Percentiles rank a stretch among this genome's conserved stretches.
These are phyloP conservation scores for Neurospora africana DNA, from an alignment of 495 filamentous ascomycete genomes.

Conservation along the genomic window DNA sequence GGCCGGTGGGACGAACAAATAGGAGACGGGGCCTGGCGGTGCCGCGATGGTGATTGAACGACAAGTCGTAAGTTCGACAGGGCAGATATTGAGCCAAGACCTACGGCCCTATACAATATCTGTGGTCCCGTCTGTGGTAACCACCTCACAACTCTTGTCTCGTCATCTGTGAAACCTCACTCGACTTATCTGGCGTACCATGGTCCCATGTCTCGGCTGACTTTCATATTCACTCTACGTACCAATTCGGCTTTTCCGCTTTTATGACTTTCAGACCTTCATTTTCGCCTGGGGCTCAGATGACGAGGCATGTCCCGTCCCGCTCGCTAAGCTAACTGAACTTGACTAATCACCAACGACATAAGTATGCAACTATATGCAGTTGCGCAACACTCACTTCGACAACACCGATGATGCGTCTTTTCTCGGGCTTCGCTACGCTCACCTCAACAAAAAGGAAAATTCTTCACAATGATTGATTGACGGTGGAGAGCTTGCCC, in stretches of 20 bases:
- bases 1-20: background rate
- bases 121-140: background rate
- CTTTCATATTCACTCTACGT: background rate
- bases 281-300: background rate
- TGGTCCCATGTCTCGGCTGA: background rate
- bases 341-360: background rate
- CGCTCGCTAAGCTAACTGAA: background rate
- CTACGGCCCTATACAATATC: background rate
- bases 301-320: background rate
- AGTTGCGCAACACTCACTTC: background rate
- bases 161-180: background rate
- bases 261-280: background rate
- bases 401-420: background rate
- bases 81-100: background rate
- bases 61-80: background rate
- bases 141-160: background rate
- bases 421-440: background rate
- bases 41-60: background rate
- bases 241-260: background rate
- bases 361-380: background rate
- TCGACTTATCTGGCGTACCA: background rate
- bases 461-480: background rate
- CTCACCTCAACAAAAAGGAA: background rate
- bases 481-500: background rate
- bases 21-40: background rate